Base-by-base conservation (phyloP, 768 basidiomycete species). In the Boletus edulis region DNA sequence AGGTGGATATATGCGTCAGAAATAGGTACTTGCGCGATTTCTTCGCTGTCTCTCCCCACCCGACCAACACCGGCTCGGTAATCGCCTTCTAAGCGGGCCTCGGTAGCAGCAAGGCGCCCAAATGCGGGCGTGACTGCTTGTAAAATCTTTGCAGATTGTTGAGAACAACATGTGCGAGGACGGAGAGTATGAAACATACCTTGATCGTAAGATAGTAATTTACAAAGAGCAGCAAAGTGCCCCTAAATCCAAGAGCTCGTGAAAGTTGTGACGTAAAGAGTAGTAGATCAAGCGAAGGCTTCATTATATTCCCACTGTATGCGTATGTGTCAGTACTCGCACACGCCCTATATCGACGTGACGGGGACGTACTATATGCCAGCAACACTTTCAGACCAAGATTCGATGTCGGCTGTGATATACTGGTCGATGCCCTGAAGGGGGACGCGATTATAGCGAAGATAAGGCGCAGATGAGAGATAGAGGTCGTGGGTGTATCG, bases 191-290 rank as follows among this genome's bases (percentile, higher is more conserved):
- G 42, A 5, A 7, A 32, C 56, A 15, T 37, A 70, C 69, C 64
- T 69, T 77, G 4, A 89, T 89, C 0, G 95, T 98, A n/a, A 84
- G 72, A 52, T 91, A 89, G 67, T 98, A 96, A 61, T 92, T 94
- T 27, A 76, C 75, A 63, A 91, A 91, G 11, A 98, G 77, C 6
- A 94, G 75, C 3, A 86, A 53, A 0, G 89, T 92, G 3, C 95
- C 96, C n/a, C 87, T 82, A 0, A 87, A 75, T 12, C 95, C 95
- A 17, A 98, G 82, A 0, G 91, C 90, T 15, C 86, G 83, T 0
- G 92, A 87, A 12, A 98, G 83, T 64, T 98, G 95, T 9, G 87
- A 86, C 1, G 94, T 96, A 75, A 98, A 98, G 45, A 98, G 84
- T 24, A 94, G 71, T 41, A 97, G 76, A 68, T 98, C 95, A 17